phyloP scores from a whole-genome alignment of 768 basidiomycete species.

The Mycena crocata region DNA sequence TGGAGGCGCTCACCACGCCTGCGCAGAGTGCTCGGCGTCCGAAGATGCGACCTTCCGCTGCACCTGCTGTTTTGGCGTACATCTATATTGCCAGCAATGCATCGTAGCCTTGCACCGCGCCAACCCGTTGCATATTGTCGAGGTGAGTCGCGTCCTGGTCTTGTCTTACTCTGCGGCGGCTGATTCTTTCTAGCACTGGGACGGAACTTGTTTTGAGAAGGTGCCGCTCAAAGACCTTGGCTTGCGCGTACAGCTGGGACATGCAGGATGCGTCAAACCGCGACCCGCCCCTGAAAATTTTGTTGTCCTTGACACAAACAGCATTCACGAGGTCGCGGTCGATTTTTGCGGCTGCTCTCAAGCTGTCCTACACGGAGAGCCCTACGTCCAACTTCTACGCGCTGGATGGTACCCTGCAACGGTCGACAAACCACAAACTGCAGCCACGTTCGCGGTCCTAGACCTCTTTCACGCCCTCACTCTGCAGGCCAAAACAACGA shows the following conservation, averaged over 20 bases:
- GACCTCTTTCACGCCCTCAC: constrained; percentile 29
- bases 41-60: neutral
- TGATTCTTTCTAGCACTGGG: too few relatives aligned
- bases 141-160: too few relatives aligned
- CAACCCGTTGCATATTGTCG: neutral
- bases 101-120: neutral
- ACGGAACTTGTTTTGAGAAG: too few relatives aligned
- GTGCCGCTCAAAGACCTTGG: too few relatives aligned
- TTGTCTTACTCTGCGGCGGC: too few relatives aligned
- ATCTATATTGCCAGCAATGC: neutral
- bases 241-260: too few relatives aligned
- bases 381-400: constrained; percentile 27
- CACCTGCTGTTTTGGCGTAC: neutral
- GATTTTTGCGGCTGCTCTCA: constrained; percentile 19
- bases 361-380: neutral
- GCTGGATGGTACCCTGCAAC: too few relatives aligned
- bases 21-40: neutral
- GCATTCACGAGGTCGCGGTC: constrained; percentile 16
- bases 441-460: constrained; percentile 22
- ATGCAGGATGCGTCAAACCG: too few relatives aligned
- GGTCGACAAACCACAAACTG: constrained; percentile 14
- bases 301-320: constrained; percentile 3
- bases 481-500: constrained; percentile 26
- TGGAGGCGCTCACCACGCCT: neutral
- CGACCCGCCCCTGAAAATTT: neutral